These are phyloP conservation scores for Neurospora pannonica DNA, from an alignment of 495 filamentous ascomycete species.

Conservation along the genomic window DNA sequence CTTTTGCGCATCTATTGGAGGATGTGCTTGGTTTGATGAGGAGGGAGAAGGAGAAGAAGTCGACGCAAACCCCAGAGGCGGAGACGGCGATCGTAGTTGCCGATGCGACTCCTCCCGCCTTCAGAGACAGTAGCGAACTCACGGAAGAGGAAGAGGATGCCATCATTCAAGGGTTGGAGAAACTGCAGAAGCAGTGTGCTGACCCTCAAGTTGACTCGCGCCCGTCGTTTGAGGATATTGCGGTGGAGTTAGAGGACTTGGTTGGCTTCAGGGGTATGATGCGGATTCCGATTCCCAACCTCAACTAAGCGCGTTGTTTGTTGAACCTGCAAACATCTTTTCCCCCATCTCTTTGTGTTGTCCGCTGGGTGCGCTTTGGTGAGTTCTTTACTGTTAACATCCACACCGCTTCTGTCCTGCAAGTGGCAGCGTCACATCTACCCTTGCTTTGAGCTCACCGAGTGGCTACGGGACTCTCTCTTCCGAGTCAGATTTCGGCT, in stretches of 20 bases:
- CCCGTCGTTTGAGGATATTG: constrained; percentile 18
- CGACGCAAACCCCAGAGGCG: background rate
- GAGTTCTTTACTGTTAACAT: background rate
- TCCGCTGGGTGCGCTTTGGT: background rate
- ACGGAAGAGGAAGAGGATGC: background rate
- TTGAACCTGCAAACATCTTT: background rate
- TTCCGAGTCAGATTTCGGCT: background rate
- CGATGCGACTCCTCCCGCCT: background rate
- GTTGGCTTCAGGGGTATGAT: constrained; percentile 25
- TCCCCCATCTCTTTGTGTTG: background rate
- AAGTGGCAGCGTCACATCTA: background rate
- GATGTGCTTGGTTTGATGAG: constrained; percentile 21
- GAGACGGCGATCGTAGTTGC: background rate
- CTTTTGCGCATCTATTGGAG: constrained; percentile 36
- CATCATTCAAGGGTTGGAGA: constrained; percentile 8
- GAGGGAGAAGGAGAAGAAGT: constrained; percentile 2
- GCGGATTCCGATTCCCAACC: constrained; percentile 15
- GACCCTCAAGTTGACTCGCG: constrained; percentile 3
- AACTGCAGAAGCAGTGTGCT: constrained; percentile 11
- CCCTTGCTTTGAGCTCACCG: background rate
- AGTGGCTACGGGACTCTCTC: background rate
- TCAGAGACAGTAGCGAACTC: background rate
- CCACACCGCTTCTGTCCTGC: background rate
- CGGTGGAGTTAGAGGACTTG: constrained; percentile 19
- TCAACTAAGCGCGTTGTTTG: background rate